Conservation (phyloP, 306 rosid genomes). For the Notholithocarpus densiflorus region DNA sequence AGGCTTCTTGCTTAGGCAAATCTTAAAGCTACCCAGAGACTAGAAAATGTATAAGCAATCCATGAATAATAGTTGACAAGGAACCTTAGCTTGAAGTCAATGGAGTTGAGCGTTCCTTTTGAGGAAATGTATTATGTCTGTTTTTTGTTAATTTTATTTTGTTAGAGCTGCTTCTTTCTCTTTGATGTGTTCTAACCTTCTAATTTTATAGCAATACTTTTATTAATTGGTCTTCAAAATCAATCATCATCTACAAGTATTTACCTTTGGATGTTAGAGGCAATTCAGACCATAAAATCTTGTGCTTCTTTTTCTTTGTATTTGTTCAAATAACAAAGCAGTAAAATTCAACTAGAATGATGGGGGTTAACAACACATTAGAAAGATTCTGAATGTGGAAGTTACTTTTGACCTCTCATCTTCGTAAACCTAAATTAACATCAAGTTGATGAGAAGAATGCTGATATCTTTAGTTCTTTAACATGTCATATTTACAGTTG, state of each 20-base stretch:
- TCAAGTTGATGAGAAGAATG: not conserved
- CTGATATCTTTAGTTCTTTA: not conserved
- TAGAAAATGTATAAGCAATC: slow-evolving; percentile 29
- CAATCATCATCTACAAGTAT: not conserved
- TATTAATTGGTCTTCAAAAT: not conserved
- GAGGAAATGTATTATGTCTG: not conserved
- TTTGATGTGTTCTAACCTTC: not conserved
- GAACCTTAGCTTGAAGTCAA: slow-evolving; percentile 30
- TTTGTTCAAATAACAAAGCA: not conserved
- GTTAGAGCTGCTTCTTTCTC: not conserved
- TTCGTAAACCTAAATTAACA: not conserved
- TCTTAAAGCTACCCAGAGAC: slow-evolving; percentile 36
- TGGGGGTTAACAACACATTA: too few relatives aligned
- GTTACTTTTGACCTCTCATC: not conserved
- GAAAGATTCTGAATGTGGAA: not conserved
- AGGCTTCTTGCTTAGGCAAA: slow-evolving; percentile 33
- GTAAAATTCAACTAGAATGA: not conserved
- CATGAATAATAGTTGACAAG: slow-evolving; percentile 35
- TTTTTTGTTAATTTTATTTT: not conserved
- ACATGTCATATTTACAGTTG: not conserved
- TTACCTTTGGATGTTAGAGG: not conserved
- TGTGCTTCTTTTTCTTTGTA: not conserved
- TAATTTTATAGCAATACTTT: not conserved
- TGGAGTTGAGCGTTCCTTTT: slow-evolving; percentile 17
- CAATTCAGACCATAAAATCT: not conserved